These are phyloP conservation scores for Quercus aquifolioides DNA, from an alignment of 306 rosid genomes.

Conservation along the genomic window DNA sequence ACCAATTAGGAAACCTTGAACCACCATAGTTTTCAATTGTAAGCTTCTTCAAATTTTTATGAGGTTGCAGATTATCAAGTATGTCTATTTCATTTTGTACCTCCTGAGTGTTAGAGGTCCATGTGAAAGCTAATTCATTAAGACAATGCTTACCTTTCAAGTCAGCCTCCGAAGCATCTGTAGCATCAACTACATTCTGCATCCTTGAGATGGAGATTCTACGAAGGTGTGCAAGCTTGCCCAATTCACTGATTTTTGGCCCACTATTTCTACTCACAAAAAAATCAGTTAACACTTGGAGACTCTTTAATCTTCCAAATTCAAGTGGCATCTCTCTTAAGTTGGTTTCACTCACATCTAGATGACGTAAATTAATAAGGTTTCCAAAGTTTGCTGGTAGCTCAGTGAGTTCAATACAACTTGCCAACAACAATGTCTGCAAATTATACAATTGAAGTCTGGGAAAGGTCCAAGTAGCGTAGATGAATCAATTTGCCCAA, in stretches of 20 bases:
- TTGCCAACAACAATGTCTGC: not conserved
- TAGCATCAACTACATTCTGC: not conserved
- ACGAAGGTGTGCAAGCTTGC: not conserved
- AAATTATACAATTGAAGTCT: not conserved
- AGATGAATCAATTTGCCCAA: not conserved
- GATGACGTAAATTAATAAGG: not conserved
- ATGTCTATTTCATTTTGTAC: not conserved
- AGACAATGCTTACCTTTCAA: not conserved
- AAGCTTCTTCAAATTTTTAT: not conserved
- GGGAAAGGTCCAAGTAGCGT: not conserved
- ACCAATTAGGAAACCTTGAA: not conserved
- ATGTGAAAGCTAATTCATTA: not conserved
- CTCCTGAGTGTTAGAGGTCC: not conserved
- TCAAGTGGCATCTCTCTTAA: not conserved
- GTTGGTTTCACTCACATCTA: not conserved
- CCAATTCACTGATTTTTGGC: slow-evolving; percentile 1
- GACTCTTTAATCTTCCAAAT: not conserved
- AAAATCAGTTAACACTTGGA: not conserved
- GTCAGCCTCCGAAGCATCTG: slow-evolving; percentile 1
- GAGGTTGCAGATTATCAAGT: not conserved
- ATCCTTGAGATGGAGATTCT: not conserved
- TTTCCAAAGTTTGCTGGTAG: not conserved
- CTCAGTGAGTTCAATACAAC: not conserved
- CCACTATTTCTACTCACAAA: not conserved
- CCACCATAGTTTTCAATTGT: slow-evolving; percentile 6